Base-by-base conservation (phyloP, 352 stramenopile genomes). In the Globisporangium camurandrum region DNA sequence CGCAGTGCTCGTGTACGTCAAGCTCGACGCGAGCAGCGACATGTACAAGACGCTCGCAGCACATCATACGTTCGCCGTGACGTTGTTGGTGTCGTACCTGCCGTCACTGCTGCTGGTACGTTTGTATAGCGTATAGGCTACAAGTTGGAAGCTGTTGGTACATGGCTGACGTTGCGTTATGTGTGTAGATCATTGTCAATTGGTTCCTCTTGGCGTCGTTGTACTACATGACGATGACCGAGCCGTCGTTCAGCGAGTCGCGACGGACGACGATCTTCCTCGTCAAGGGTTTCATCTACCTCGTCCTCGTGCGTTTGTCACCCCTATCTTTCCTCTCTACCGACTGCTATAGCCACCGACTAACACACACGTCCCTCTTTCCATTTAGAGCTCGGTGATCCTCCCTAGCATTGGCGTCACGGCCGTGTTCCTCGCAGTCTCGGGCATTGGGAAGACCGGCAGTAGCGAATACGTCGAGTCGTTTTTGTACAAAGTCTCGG, bases 401-500 rank as follows among this genome's bases (percentile, higher is more conserved):
- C 61, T 92, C 14, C 80, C 80, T 1, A 84, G 71, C 42, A 92
- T 92, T 36, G 80, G 80, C 17, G 71, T 88, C 30, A 88, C 80
- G 6, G 80, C 76, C 16, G 71, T 79, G 22, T 92, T 88, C 57
- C 43, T 89, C n/a, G 80, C 80, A 23, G 64, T 88, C 28, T 76
- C 63, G n/a, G 60, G 64, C 24, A 64, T 88, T 11, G 58, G 75
- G 46, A 61, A 80, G 31, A 67, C 67, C 27, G 71, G 69, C 22
- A 68, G 58, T 14, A 51, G 63, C 24, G 69, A 61, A 44, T 92
- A 92, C 49, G 67, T 92, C 44, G 80, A 88, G 66, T 78, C 75
- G 23, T 91, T 91, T 49, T 59, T 91, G 34, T 88, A 83, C 65
- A 88, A 91, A 50, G 67, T 91, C 26, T 88, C 75, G 11, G 77